These are phyloP conservation scores for Aspergillus japonicus DNA, from an alignment of 2,329 filamentous ascomycete genomes.

Conservation along the genomic window DNA sequence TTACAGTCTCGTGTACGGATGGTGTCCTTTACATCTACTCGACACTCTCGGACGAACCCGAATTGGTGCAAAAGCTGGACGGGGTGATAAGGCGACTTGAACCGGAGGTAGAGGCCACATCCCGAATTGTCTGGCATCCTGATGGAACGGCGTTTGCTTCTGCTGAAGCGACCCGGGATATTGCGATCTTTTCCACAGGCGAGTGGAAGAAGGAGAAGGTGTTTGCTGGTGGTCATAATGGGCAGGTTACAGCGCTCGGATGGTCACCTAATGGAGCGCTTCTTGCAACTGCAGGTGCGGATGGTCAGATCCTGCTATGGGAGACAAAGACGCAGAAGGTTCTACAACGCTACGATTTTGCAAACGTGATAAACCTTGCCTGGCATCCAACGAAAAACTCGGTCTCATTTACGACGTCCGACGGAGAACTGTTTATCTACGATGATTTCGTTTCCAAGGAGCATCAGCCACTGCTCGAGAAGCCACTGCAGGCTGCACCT, in stretches of 20 bases:
- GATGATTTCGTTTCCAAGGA: conserved; percentile 56
- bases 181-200: conserved; percentile 81
- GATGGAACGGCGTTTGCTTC: conserved; percentile 89
- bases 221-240: conserved; percentile 77
- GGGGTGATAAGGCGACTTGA: conserved; percentile 80
- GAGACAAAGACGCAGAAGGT: conserved; percentile 84
- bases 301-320: conserved; percentile 65
- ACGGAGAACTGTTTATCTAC: conserved; percentile 91
- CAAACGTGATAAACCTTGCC: conserved; percentile 77
- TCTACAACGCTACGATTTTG: conserved; percentile 73
- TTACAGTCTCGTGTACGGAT: conserved; percentile 83
- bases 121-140: conserved; percentile 83
- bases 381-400: conserved; percentile 93
- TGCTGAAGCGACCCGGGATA: conserved; percentile 75
- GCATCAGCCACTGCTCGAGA: conserved; percentile 49
- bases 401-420: conserved; percentile 84
- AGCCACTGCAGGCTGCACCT: conserved; percentile 70
- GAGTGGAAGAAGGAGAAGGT: conserved; percentile 85
- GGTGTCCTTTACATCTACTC: conserved; percentile 90
- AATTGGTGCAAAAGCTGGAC: conserved; percentile 79
- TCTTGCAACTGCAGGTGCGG: conserved; percentile 62
- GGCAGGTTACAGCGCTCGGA: conserved; percentile 79
- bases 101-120: conserved; percentile 71
- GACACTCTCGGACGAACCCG: conserved; percentile 71
- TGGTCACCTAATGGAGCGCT: conserved; percentile 96